Evolutionary conservation across 2,329 filamentous ascomycete genomes (phyloP), one percentile per base, ranked within the genome.

Genomic region (Neonectria hederae): DNA sequence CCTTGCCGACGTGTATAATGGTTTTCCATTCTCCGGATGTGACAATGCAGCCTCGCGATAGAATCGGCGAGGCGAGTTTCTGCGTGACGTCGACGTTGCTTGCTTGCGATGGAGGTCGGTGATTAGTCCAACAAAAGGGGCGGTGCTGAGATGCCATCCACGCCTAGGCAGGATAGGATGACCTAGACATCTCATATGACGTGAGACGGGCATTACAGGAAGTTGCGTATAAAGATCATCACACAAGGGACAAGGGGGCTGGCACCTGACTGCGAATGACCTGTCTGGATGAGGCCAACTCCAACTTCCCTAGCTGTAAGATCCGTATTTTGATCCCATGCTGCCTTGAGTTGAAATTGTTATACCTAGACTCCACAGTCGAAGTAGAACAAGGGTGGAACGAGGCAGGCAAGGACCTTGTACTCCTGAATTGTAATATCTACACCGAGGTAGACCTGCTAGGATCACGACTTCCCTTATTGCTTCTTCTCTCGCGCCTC

Each of bases 401-500:
- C 45, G 8, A 28, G 22, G 21, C 28, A 51, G 26, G 13, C 17
- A 28, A 51, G n/a, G n/a, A 51, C 10, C 9, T 19, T 21, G 24
- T 26, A 19, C 2, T 19, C 17, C 26, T n/a, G 24, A 10, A 26
- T 6, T 11, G 24, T 30, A n/a, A 35, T 17, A 13, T 14, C 32
- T 35, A 35, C 45, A 49, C 24, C 46, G 8, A 21, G n/a, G 2
- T 11, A 38, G 43, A 40, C 3, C 17, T 21, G n/a, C 8, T 38
- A 30, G 28, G 21, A 21, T 19, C 40, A 51, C 32, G 4, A 3
- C 45, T 5, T 7, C 22, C 52, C n/a, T 68, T 56, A 76, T 26
- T 69, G 54, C 10, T 21, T 55, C 65, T 75, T 76, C 46, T 58
- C 66, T 21, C 56, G 64, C 13, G 49, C 40, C 48, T 67, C 62